phyloP scores from a whole-genome alignment of 257 asterid species.

The Capsicum chinense region DNA sequence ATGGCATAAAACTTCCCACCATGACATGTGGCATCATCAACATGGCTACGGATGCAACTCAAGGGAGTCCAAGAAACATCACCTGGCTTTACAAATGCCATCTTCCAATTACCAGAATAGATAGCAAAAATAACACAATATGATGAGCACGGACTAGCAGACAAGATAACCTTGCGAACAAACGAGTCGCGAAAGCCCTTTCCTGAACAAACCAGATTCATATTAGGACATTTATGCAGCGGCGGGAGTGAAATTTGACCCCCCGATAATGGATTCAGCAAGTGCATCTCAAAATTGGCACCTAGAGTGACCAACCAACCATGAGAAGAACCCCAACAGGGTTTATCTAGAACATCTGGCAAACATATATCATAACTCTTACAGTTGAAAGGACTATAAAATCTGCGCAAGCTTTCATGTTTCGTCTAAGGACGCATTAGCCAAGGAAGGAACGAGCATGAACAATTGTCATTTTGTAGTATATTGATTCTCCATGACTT shows the following conservation, averaged over 20 bases:
- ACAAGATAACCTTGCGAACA: conserved; percentile 37
- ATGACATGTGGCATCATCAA: conserved; percentile 36
- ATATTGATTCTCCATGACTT: conserved; percentile 37
- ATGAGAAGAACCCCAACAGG: conserved; percentile 44
- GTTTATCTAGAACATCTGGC: conserved; percentile 34
- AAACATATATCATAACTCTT: conserved; percentile 30
- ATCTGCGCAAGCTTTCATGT: not conserved
- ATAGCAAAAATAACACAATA: conserved; percentile 38
- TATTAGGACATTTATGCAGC: conserved; percentile 33
- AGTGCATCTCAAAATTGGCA: conserved; percentile 33
- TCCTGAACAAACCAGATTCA: conserved; percentile 35
- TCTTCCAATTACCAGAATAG: conserved; percentile 31
- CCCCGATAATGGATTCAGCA: conserved; percentile 36
- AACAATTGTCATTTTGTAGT: not conserved
- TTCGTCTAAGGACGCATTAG: conserved; percentile 37
- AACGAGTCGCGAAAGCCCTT: conserved; percentile 32
- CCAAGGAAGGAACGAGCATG: conserved; percentile 36
- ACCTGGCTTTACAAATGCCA: conserved; percentile 38
- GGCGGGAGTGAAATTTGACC: conserved; percentile 35
- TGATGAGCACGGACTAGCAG: conserved; percentile 34
- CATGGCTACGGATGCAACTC: conserved; percentile 25
- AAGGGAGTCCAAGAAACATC: conserved; percentile 39
- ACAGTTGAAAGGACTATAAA: conserved; percentile 33
- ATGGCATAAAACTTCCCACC: conserved; percentile 34
- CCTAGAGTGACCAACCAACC: conserved; percentile 42